These are phyloP conservation scores for Euphrasia arctica DNA, from an alignment of 305 asterid species.

Conservation along the genomic window DNA sequence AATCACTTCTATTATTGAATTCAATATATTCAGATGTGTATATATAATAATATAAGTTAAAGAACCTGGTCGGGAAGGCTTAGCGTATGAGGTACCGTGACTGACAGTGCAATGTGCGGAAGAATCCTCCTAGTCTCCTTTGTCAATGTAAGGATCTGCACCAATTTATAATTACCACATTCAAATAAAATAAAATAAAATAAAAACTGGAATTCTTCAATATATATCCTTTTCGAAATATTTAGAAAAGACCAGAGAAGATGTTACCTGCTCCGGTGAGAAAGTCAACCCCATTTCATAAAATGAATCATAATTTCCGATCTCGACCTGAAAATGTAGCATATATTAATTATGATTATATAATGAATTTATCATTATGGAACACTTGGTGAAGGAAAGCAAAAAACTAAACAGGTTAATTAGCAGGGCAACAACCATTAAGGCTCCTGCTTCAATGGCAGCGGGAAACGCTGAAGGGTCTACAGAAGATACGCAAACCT, in stretches of 20 bases:
- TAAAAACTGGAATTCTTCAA: background rate
- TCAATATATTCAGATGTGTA: background rate
- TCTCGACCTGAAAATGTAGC: slow-evolving; percentile 58
- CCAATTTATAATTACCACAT: background rate
- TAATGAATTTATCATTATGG: slow-evolving; percentile 2
- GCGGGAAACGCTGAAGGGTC: slow-evolving; percentile 79
- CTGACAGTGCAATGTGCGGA: slow-evolving; percentile 63
- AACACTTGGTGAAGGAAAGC: background rate
- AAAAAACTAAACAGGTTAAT: slow-evolving; percentile 10
- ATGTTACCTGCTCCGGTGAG: slow-evolving; percentile 71
- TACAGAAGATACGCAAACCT: slow-evolving; percentile 92
- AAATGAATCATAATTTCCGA: slow-evolving; percentile 87
- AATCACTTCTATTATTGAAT: background rate
- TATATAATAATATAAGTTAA: background rate
- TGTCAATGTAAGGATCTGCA: slow-evolving; percentile 64
- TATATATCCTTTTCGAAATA: too few relatives aligned
- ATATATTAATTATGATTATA: background rate
- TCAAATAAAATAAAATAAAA: background rate
- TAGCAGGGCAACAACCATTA: slow-evolving; percentile 41
- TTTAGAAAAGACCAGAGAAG: background rate
- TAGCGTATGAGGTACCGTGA: slow-evolving; percentile 87
- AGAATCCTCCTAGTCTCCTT: slow-evolving; percentile 70
- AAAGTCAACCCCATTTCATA: slow-evolving; percentile 71
- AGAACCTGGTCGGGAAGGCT: slow-evolving; percentile 92
- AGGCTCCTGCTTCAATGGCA: slow-evolving; percentile 93